Evolutionary conservation across 352 stramenopile species (phyloP).

Genomic region (Phytophthora litchii): DNA sequence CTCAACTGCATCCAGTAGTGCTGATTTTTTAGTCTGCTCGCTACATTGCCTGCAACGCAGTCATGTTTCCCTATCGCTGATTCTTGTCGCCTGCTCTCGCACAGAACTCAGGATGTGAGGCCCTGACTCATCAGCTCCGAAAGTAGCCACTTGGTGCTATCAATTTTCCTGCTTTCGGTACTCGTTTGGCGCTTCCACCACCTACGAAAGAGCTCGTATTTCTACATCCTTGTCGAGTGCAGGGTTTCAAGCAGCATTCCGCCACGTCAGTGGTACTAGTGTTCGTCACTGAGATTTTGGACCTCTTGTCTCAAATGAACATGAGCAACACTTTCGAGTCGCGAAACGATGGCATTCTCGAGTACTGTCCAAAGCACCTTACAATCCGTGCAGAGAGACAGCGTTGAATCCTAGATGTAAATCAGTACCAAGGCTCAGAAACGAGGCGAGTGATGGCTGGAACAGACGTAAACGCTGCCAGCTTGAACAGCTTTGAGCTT

Average conservation of each 20-base stretch:
- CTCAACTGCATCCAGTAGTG: constrained; percentile 6
- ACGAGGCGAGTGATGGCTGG: constrained; percentile 33
- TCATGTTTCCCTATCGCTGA: constrained; percentile 11
- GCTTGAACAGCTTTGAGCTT: constrained; percentile 2
- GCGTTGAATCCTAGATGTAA: constrained; percentile 20
- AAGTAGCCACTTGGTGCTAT: constrained; percentile 15
- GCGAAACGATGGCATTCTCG: constrained; percentile 6
- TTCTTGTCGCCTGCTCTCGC: constrained; percentile 24
- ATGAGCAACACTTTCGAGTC: constrained; percentile 25
- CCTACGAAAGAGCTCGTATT: constrained; percentile 2
- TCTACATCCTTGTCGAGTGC: constrained; percentile 6
- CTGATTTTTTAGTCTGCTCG: constrained; percentile 30
- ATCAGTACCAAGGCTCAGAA: constrained; percentile 32
- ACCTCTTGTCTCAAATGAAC: constrained; percentile 5
- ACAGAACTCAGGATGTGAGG: constrained; percentile 28
- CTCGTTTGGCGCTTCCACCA: background rate
- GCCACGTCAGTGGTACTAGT: constrained; percentile 17
- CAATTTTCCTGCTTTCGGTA: constrained; percentile 13
- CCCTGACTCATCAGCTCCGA: constrained; percentile 21
- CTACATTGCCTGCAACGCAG: constrained; percentile 25
- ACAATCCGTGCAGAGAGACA: constrained; percentile 16
- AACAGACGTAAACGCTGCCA: constrained; percentile 32
- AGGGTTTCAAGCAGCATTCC: constrained; percentile 12
- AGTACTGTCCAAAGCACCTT: constrained; percentile 2
- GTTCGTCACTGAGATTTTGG: constrained; percentile 30